Evolutionary conservation across 441 rosid species (phyloP).

Genomic region (Populus hybrid): DNA sequence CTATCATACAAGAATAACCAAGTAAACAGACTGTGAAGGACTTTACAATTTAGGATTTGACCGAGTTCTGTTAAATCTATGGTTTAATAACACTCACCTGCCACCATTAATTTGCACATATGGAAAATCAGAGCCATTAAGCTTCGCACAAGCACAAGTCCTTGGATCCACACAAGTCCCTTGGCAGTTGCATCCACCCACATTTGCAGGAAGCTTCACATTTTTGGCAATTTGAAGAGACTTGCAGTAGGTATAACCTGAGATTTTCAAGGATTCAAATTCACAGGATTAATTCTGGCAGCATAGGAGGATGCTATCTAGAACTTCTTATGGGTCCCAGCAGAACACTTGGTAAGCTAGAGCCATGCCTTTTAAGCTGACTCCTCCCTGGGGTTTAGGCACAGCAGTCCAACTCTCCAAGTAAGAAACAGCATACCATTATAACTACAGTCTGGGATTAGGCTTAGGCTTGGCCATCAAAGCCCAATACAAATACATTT

Average conservation of each 20-base stretch:
- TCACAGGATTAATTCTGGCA: neutral
- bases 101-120: slow-evolving; percentile 82
- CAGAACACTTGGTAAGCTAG: neutral
- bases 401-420: neutral
- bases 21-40: neutral
- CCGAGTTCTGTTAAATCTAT: neutral
- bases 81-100: slow-evolving; percentile 46
- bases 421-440: neutral
- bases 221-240: slow-evolving; percentile 53
- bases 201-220: slow-evolving; percentile 55
- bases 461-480: neutral
- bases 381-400: neutral
- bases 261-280: slow-evolving; percentile 16
- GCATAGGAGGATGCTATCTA: neutral
- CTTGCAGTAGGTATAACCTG: slow-evolving; percentile 66
- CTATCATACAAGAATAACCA: slow-evolving; percentile 6
- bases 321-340: neutral
- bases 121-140: slow-evolving; percentile 82
- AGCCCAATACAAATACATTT: too few species aligned
- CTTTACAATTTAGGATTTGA: neutral
- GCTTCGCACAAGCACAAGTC: slow-evolving; percentile 73
- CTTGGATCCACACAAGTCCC: slow-evolving; percentile 61
- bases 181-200: slow-evolving; percentile 58
- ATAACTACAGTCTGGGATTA: neutral
- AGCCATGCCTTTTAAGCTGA: neutral